Evolutionary conservation across 192 early-diverging fungal species (phyloP), one percentile per base, ranked within the genome.

Genomic region (Obelidium mucronatum): DNA sequence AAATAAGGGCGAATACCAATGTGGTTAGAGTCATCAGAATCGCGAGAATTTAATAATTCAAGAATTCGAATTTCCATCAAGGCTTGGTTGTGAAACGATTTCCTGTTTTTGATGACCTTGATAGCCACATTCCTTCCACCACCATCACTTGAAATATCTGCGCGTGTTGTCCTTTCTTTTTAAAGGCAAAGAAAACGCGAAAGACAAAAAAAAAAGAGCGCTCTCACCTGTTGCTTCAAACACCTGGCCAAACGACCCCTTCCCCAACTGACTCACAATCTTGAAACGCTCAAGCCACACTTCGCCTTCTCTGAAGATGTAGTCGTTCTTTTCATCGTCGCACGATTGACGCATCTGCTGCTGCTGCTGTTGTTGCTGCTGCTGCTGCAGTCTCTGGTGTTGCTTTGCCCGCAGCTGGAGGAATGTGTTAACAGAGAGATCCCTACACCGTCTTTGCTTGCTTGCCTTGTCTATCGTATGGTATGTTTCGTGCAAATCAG

Each of bases 101-200:
- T 68, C 52, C 55, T 33, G 62, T 83, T 85, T 54, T 78, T 80
- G 74, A 85, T 84, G 54, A 85, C 79, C 59, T 85, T 85, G 59
- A 85, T 58, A 28, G 84, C 84, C 2, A 84, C 81, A 35, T 36
- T n/a, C 40, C 36, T n/a, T 35, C 36, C 24, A n/a, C 65, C 1
- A 17, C 1, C 44, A 13, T 40, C 30, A 39, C 24, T 19, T 30
- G 65, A 19, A 67, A 48, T n/a, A n/a, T n/a, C n/a, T n/a, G n/a
- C n/a, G n/a, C n/a, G n/a, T n/a, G n/a, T n/a, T n/a, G n/a, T n/a
- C n/a, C n/a, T n/a, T n/a, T n/a, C n/a, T n/a, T n/a, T n/a, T n/a
- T n/a, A n/a, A n/a, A n/a, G n/a, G n/a, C n/a, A 24, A 24, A 11
- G 5, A 28, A 22, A 6, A n/a, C n/a, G n/a, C n/a, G n/a, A n/a